Percentiles rank a stretch among this genome's conserved stretches.
phyloP scores from a whole-genome alignment of 73 alveolate species.

The Paramecium caudatum region DNA sequence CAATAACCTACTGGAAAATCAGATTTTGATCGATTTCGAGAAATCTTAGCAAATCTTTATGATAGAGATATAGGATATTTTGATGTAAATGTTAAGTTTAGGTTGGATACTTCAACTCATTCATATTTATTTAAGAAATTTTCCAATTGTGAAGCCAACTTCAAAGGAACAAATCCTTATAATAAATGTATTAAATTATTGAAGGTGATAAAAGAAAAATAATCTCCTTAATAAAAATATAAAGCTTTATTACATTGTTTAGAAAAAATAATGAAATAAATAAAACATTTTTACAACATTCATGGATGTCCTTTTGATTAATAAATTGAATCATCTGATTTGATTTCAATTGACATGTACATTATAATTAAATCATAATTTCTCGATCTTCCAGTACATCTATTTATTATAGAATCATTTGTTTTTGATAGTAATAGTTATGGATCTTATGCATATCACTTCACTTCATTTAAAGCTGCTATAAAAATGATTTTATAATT shows the following conservation, averaged over 20 bases:
- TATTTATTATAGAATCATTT: not conserved
- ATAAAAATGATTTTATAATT: conserved; percentile 35
- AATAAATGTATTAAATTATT: not conserved
- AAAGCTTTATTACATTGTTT: conserved; percentile 26
- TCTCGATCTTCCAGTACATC: conserved; percentile 37
- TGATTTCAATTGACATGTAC: conserved; percentile 5
- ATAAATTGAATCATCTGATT: conserved; percentile 23
- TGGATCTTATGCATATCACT: conserved; percentile 37
- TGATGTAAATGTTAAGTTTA: conserved; percentile 14
- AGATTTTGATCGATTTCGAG: not conserved
- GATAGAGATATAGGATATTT: not conserved
- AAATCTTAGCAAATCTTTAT: not conserved
- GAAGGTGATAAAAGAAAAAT: not conserved
- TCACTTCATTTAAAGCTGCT: conserved; percentile 33
- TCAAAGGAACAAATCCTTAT: conserved; percentile 39
- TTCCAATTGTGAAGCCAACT: not conserved
- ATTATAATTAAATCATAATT: conserved; percentile 10
- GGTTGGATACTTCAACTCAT: not conserved
- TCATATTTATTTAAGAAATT: not conserved
- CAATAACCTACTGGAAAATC: too few relatives aligned
- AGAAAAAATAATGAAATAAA: conserved; percentile 7
- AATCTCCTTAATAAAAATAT: conserved; percentile 44
- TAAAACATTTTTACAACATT: not conserved
- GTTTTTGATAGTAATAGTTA: not conserved
- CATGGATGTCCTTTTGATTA: conserved; percentile 18